Base-by-base conservation (phyloP, 2,329 filamentous ascomycete species). In the Lachnellula cervina region DNA sequence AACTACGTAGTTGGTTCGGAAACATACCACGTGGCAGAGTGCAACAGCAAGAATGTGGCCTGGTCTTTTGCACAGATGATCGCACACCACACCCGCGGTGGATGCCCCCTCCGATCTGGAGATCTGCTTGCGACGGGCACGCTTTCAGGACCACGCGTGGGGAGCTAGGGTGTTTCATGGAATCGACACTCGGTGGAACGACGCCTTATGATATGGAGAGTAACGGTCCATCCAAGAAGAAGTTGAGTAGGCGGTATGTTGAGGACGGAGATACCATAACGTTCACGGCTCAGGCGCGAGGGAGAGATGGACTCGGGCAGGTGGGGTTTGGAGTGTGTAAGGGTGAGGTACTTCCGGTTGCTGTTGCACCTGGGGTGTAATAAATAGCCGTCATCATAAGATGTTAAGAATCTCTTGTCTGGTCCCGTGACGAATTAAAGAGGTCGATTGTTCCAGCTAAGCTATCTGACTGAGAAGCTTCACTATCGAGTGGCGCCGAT, bases 121-220 rank as follows among this genome's bases (percentile, higher is more conserved):
- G 74, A 77, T 57, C 8, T 77, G 1, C 54, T 77, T 35, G 75
- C 69, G 0, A 76, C 74, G 0, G 76, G 75, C 0, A 77, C 74
- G 0, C 69, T 77, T 9, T 72, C 67, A 4, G 75, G 73, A 0
- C 57, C 0, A 69, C 65, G 0, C 61, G 69, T 2, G 67, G 67
- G 0, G 67, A 65, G 28, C 68, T 71, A 23, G 75, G 75, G 0
- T 76, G 74, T 54, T 63, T 77, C 46, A 66, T 76, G 4, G 74
- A 77, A 60, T 50, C 67, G 37, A 75, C 71, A 0, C 64, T 69
- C 48, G 71, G 71, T 1, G 74, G 74, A 0, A 70, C 63, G 19
- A 66, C 64, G 5, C 37, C 37, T 3, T 40, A 40, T 16, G n/a
- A 17, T 2, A 40, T 8, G 11, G 25, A 28, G 25, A 7, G 16